Evolutionary conservation across 2,329 filamentous ascomycete genomes (phyloP).

Genomic region (Lecanicillium sp.): DNA sequence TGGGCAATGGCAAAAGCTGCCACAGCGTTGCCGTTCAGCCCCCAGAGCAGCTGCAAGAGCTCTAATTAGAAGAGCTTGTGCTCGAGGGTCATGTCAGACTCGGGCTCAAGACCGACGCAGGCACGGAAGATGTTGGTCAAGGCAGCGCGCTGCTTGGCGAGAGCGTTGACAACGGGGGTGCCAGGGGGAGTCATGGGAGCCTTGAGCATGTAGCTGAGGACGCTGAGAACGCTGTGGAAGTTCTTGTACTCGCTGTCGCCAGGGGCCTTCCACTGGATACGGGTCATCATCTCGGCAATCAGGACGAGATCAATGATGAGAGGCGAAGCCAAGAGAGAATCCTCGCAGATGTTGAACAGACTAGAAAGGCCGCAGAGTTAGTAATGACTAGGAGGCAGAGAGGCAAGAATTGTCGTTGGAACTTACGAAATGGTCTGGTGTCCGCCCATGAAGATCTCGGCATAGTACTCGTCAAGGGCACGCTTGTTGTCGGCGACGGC

Average conservation of each 20-base stretch:
- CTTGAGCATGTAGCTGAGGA: constrained; percentile 98
- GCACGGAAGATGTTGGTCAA: constrained; percentile 98
- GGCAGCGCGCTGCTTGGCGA: constrained; percentile 91
- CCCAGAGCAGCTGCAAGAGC: no score
- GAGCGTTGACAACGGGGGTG: constrained; percentile 89
- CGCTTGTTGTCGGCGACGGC: constrained; percentile 98
- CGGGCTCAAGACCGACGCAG: constrained; percentile 91
- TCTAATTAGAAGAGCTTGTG: constrained; percentile 84
- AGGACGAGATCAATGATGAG: constrained; percentile 95
- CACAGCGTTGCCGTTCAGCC: not conserved
- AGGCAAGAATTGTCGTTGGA: not conserved
- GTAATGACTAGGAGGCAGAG: no score
- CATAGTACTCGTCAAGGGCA: constrained; percentile 97
- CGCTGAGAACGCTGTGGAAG: constrained; percentile 94
- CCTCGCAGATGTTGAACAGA: constrained; percentile 98
- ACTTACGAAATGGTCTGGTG: constrained; percentile 88
- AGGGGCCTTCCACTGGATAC: constrained; percentile 78
- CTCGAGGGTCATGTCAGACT: constrained; percentile 98
- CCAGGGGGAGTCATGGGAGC: constrained; percentile 90
- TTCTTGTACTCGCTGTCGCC: constrained; percentile 67
- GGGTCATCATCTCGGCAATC: constrained; percentile 95
- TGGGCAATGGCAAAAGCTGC: not conserved
- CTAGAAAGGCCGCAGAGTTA: no score
- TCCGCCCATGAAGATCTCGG: constrained; percentile 97
- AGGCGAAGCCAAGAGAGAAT: constrained; percentile 90